phyloP scores from a whole-genome alignment of 2,329 filamentous ascomycete genomes.

The Neoscytalidium dimidiatum region DNA sequence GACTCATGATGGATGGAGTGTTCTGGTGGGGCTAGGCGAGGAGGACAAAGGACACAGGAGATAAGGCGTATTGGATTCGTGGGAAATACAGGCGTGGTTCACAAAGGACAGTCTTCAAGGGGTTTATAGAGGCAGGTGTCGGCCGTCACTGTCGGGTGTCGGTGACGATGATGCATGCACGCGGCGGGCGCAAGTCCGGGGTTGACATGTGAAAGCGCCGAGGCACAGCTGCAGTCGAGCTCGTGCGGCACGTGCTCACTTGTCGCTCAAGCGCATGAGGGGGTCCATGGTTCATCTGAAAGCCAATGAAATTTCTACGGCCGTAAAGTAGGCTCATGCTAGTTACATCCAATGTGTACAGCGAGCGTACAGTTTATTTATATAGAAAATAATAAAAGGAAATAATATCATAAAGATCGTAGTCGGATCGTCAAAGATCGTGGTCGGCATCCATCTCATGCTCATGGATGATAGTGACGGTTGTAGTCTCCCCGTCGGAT shows the following conservation, averaged over 20 bases:
- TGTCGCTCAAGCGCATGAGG: not conserved
- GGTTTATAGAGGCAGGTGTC: slow-evolving; percentile 12
- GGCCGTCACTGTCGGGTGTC: slow-evolving; percentile 10
- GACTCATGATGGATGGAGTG: slow-evolving; percentile 58
- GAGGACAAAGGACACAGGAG: not conserved
- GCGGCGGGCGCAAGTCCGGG: slow-evolving; percentile 14
- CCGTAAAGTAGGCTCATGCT: slow-evolving; percentile 5
- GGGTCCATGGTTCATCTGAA: not conserved
- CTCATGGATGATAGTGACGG: slow-evolving; percentile 18
- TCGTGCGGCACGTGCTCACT: slow-evolving; percentile 5
- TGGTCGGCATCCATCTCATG: slow-evolving; percentile 16
- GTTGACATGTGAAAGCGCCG: slow-evolving; percentile 20
- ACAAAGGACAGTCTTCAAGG: not conserved
- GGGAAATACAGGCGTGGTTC: not conserved
- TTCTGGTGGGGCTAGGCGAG: not conserved
- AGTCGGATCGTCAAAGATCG: slow-evolving; percentile 11
- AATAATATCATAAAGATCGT: slow-evolving; percentile 1
- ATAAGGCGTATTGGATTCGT: not conserved
- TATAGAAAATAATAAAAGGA: not conserved
- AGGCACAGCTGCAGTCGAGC: not conserved
- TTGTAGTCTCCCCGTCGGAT: not conserved
- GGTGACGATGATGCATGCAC: slow-evolving; percentile 12
- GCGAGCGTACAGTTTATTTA: slow-evolving; percentile 1
- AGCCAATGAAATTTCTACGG: slow-evolving; percentile 11
- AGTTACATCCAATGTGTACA: not conserved